These are phyloP conservation scores for Catenaria anguillulae DNA, from an alignment of 371 early-diverging fungal genomes.

Conservation along the genomic window DNA sequence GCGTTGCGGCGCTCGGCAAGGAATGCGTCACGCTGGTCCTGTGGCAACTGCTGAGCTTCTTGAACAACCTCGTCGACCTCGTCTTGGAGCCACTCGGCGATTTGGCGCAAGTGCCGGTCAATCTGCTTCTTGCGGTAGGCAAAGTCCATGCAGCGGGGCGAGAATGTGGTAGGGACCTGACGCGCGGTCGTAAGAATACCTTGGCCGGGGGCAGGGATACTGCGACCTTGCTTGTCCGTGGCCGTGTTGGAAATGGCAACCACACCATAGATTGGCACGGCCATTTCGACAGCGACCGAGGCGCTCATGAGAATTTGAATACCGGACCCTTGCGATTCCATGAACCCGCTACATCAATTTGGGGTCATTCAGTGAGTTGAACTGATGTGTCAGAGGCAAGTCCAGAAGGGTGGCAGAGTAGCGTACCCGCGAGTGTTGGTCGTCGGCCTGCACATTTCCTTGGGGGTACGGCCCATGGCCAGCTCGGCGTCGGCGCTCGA, in stretches of 20 bases:
- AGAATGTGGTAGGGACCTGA: constrained; percentile 42
- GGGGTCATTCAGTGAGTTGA: too few species aligned
- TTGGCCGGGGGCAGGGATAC: constrained; percentile 90
- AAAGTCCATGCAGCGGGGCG: constrained; percentile 68
- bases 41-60: constrained; percentile 47
- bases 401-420: too few species aligned
- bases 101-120: constrained; percentile 56
- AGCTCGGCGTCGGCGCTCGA: constrained; percentile 70
- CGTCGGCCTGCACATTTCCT: constrained; percentile 84
- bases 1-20: constrained; percentile 61
- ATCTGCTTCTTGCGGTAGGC: constrained; percentile 82
- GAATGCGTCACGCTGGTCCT: constrained; percentile 52
- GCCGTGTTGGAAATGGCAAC: constrained; percentile 85
- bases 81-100: constrained; percentile 70
- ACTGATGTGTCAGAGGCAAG: too few species aligned
- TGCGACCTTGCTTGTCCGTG: constrained; percentile 91
- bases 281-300: constrained; percentile 79
- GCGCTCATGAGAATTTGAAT: constrained; percentile 84
- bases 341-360: too few species aligned
- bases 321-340: constrained; percentile 90
- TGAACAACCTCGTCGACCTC: constrained; percentile 58
- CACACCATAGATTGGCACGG: constrained; percentile 87
- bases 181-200: constrained; percentile 90
- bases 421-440: constrained; percentile 61
- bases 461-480: constrained; percentile 69